A percentile compares a stretch with the other conserved stretches of the same genome.
phyloP scores from a whole-genome alignment of 2,329 filamentous ascomycete genomes.

The Trichoderma gracile region DNA sequence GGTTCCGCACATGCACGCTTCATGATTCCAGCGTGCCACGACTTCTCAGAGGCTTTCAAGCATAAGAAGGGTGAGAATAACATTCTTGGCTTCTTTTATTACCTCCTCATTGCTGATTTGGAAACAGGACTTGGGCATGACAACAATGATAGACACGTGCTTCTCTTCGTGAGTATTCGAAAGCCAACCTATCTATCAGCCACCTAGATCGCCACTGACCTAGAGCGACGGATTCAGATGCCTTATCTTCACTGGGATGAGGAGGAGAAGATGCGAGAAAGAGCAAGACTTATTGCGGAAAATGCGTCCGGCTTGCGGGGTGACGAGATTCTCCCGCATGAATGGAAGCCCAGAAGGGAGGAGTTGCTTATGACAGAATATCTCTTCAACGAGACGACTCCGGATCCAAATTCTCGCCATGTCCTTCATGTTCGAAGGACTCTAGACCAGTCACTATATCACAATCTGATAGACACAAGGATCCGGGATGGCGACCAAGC shows the following conservation, averaged over 20 bases:
- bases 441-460: not conserved
- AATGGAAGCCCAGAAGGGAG: not conserved
- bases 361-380: not conserved
- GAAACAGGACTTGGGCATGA: not conserved
- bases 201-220: not conserved
- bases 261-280: not conserved
- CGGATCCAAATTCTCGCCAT: not conserved
- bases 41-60: not conserved
- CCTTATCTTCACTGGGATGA: conserved; percentile 9
- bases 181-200: fast-evolving
- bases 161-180: not conserved
- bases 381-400: fast-evolving
- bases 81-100: too few relatives aligned
- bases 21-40: conserved; percentile 4
- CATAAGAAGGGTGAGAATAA: not conserved
- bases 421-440: not conserved
- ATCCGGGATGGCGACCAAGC: not conserved
- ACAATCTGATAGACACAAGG: not conserved
- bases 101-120: not conserved
- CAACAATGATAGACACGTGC: not conserved
- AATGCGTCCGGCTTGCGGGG: not conserved
- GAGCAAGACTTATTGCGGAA: not conserved
- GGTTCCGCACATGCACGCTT: not conserved
- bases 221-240: not conserved
- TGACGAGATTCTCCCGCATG: too few relatives aligned